Percentiles rank a stretch among this genome's conserved stretches.
Evolutionary conservation across 2,329 filamentous ascomycete species (phyloP).

Genomic region (Aspergillus candidus): DNA sequence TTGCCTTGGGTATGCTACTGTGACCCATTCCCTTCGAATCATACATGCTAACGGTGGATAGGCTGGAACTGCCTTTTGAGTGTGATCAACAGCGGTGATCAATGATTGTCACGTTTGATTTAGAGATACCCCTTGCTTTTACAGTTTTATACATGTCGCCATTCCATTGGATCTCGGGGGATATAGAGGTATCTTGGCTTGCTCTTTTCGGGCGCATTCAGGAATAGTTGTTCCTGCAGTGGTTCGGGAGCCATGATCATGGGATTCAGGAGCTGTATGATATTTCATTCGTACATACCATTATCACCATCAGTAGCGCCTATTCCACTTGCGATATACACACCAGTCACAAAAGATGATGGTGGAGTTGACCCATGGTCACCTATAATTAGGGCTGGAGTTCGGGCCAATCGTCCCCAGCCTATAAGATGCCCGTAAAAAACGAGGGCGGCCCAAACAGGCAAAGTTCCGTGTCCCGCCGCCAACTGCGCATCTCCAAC

Average conservation of each 20-base stretch:
- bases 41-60: constrained; percentile 21
- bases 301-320: too few species aligned
- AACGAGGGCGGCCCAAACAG: constrained; percentile 16
- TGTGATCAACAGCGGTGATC: constrained; percentile 47
- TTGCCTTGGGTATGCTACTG: constrained; percentile 57
- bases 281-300: background rate
- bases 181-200: background rate
- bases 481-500: constrained; percentile 19
- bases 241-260: background rate
- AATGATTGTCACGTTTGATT: constrained; percentile 26
- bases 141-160: constrained; percentile 8
- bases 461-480: constrained; percentile 16
- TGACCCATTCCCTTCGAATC: background rate
- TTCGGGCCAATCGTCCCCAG: constrained; percentile 7
- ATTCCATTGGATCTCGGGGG: background rate
- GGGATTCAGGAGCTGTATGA: background rate
- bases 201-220: too few species aligned
- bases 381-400: constrained; percentile 11
- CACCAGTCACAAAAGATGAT: too few species aligned
- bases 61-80: constrained; percentile 57
- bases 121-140: constrained; percentile 17
- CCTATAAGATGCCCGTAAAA: constrained; percentile 15
- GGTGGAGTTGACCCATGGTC: background rate
- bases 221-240: too few species aligned
- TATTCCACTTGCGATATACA: too few species aligned